A percentile compares a stretch with the other conserved stretches of the same genome.
Conservation (phyloP, 768 basidiomycete genomes). For the Lactarius hengduanensis region DNA sequence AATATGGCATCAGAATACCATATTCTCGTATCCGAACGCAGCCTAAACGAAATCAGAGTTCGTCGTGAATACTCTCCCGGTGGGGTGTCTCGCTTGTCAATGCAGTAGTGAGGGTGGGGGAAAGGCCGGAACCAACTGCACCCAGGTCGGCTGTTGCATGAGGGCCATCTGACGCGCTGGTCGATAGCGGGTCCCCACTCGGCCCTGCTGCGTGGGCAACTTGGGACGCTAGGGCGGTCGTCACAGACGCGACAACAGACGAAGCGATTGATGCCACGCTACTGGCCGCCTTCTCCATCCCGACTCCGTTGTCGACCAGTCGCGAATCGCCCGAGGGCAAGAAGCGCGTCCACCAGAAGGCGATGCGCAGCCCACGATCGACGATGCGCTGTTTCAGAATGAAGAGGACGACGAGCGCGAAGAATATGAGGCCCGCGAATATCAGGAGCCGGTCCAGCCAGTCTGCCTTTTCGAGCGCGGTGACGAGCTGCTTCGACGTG, state of each 20-base stretch:
- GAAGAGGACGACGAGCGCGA: slow-evolving; percentile 78
- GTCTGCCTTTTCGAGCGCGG: slow-evolving; percentile 85
- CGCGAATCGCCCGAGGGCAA: slow-evolving; percentile 41
- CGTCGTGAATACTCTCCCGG: slow-evolving; percentile 14
- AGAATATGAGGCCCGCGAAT: slow-evolving; percentile 75
- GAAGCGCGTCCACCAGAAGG: slow-evolving; percentile 87
- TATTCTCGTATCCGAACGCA: too few species aligned
- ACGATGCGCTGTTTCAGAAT: slow-evolving; percentile 86
- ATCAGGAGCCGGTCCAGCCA: slow-evolving; percentile 90
- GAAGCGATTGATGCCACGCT: slow-evolving; percentile 5
- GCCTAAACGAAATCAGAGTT: slow-evolving; percentile 13
- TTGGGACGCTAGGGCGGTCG: slow-evolving; percentile 4
- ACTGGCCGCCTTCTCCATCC: slow-evolving; percentile 8
- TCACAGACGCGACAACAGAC: slow-evolving; percentile 7
- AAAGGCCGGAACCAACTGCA: background rate
- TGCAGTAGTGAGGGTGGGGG: background rate
- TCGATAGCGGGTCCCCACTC: background rate
- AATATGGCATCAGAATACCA: too few species aligned
- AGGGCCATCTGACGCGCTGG: background rate
- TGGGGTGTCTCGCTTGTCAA: background rate
- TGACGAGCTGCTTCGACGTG: slow-evolving; percentile 83
- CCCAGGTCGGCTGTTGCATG: background rate
- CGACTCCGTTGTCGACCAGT: background rate
- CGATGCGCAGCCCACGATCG: slow-evolving; percentile 73
- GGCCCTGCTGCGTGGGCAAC: background rate